Percentiles rank a stretch among this genome's conserved stretches.
phyloP scores from a whole-genome alignment of 2,329 filamentous ascomycete genomes.

The Lasiodiplodia theobromae region DNA sequence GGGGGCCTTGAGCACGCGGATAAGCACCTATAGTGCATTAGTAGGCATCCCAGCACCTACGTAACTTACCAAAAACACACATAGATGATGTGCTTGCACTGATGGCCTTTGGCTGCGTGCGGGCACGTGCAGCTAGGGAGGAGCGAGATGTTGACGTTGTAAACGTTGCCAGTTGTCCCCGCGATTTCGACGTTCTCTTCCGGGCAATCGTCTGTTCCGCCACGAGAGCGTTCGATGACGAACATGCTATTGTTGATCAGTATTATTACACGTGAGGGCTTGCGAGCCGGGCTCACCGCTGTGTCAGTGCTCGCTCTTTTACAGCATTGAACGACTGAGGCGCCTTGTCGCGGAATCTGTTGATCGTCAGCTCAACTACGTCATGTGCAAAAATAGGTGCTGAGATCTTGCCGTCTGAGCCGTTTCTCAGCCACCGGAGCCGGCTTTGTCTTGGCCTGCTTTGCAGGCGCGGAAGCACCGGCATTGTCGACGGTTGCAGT shows the following conservation, averaged over 20 bases:
- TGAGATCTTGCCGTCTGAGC: constrained; percentile 33
- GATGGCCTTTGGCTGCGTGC: constrained; percentile 61
- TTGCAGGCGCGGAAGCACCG: not conserved
- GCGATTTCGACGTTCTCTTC: constrained; percentile 64
- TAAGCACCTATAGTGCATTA: constrained; percentile 53
- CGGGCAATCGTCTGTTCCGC: constrained; percentile 53
- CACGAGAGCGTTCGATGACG: constrained; percentile 59
- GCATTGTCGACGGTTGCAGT: not conserved
- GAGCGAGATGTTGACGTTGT: constrained; percentile 62
- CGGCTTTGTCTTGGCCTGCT: constrained; percentile 32
- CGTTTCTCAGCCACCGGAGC: constrained; percentile 40
- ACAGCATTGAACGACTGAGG: constrained; percentile 57
- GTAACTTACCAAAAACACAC: constrained; percentile 43
- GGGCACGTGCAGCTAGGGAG: constrained; percentile 63
- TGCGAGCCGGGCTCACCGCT: constrained; percentile 42
- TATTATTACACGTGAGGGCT: constrained; percentile 38
- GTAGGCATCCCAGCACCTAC: constrained; percentile 8
- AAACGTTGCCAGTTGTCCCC: constrained; percentile 68
- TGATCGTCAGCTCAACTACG: constrained; percentile 27
- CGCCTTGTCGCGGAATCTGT: constrained; percentile 45
- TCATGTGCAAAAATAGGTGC: not conserved
- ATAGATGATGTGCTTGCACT: constrained; percentile 72
- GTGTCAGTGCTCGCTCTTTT: constrained; percentile 57
- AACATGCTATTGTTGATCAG: constrained; percentile 53
- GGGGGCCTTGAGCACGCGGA: constrained; percentile 64